Base-by-base conservation (phyloP, 2,329 filamentous ascomycete genomes). In the Lachnum nothofagi region DNA sequence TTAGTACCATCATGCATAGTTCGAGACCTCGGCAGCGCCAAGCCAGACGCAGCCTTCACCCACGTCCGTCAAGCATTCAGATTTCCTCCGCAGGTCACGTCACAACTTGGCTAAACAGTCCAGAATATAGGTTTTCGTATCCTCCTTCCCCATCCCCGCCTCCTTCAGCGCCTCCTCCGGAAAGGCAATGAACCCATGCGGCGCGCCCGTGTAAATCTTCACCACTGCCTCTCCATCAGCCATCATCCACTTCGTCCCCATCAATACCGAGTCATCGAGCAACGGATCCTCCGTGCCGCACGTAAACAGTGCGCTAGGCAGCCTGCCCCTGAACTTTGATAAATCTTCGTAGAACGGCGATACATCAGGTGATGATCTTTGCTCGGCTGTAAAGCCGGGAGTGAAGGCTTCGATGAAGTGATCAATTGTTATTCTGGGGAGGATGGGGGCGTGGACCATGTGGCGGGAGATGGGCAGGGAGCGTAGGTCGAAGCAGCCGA, bases 231-330 rank as follows among this genome's bases (percentile, higher is more conserved):
- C 73, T 4, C 69, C 71, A 2, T 76, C 76, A 53, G 65, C 68
- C 62, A 74, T 73, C 57, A 63, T 59, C 78, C 77, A 81, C 63
- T 78, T 79, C 2, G 68, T 64, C 3, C 68, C 67, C 77, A 82
- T 80, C 0, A 77, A 56, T 44, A 81, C 56, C 8, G 69, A 69
- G 59, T 82, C 78, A 55, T 75, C 70, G 0, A 81, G 57, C 50
- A 81, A 54, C 5, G 70, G 69, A 61, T 82, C 78, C 49, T 74
- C 70, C 4, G 76, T 80, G 0, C 78, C 77, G 49, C 72, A 75
- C 1, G 72, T 68, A 54, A 80, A 81, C 17, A 82, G 57, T 2
- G 77, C 76, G 0, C 72, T 70, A 20, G 77, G 77, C n/a, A 79
- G 60, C 45, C 62, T 61, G 39, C 57, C 60, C 55, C 59, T 35